Base-by-base conservation (phyloP, 768 basidiomycete species). In the Candolleomyces aberdarensis region DNA sequence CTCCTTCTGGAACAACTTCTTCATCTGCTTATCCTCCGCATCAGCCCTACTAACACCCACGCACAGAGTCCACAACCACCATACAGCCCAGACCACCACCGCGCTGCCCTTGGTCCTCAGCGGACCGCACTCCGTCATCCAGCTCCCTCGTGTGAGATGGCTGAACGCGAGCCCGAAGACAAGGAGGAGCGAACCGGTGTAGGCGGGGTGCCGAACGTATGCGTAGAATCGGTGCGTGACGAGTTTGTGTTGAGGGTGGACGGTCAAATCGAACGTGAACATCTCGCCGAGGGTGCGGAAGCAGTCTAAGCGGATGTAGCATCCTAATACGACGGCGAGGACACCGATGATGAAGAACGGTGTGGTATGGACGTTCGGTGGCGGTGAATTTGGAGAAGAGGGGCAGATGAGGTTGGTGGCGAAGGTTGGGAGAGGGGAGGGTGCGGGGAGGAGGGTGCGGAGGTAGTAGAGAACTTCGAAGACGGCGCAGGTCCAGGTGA, bases 221-320 rank as follows among this genome's bases (percentile, higher is more conserved):
- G 70, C 60, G 66, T 85, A 85, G 60, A 76, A 80, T 19, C 82
- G 78, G n/a, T 70, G 67, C 3, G 82, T 84, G 63, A 85, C 71
- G 49, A 85, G 75, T 52, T 70, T 75, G 71, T 86, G 85, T 36
- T 73, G 69, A 1, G 83, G 82, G 58, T 80, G 81, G 46, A 85
- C 69, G 50, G 83, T 83, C 52, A 86, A 76, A 65, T 85, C 83
- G 67, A 85, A 85, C 0, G 84, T 85, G 73, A 86, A 86, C 58
- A 84, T 70, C 1, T 75, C 67, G 2, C 83, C 84, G 20, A 85
- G 80, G 22, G 80, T 76, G 58, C 70, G 73, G 78, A 83, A 85
- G 65, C 84, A 85, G 63, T 75, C 79, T 17, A 83, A 67, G 43
- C 84, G 82, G 63, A 84, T 77, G 68, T 77, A 74, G 60, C 77